phyloP scores from a whole-genome alignment of 768 basidiomycete species.

The Mycena latifolia region DNA sequence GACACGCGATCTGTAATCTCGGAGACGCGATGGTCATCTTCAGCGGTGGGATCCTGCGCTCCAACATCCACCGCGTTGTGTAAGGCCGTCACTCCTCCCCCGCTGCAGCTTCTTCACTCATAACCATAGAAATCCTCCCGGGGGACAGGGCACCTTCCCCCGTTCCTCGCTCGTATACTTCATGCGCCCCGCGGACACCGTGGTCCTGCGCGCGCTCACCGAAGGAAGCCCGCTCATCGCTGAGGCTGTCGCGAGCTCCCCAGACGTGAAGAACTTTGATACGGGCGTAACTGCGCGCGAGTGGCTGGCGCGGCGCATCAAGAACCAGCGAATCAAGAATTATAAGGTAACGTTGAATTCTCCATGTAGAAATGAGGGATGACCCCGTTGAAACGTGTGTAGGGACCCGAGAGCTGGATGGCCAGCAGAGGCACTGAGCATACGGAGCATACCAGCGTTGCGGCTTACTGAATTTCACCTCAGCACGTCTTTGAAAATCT shows the following conservation, averaged over 20 bases:
- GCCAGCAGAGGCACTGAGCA: background rate
- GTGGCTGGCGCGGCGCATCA: background rate
- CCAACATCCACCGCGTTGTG: conserved; percentile 58
- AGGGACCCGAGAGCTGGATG: background rate
- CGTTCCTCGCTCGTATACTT: background rate
- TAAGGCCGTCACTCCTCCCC: conserved; percentile 32
- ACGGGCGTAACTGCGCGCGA: background rate
- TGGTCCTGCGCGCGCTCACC: background rate
- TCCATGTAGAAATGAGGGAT: background rate
- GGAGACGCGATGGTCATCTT: conserved; percentile 60
- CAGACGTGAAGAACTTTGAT: background rate
- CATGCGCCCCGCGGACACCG: background rate
- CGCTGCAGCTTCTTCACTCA: background rate
- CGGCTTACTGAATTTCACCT: too few relatives aligned
- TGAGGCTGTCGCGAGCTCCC: background rate
- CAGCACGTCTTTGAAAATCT: too few relatives aligned
- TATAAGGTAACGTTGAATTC: background rate
- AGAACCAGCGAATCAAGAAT: background rate
- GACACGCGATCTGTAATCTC: conserved; percentile 46
- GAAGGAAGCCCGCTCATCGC: background rate
- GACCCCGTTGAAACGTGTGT: background rate
- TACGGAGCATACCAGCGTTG: too few relatives aligned
- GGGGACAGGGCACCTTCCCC: background rate
- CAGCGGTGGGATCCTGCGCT: conserved; percentile 59
- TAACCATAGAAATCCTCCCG: background rate